A percentile compares a stretch with the other conserved stretches of the same genome.
Conservation (phyloP, 2,329 filamentous ascomycete genomes). For the Monosporascus sp. region DNA sequence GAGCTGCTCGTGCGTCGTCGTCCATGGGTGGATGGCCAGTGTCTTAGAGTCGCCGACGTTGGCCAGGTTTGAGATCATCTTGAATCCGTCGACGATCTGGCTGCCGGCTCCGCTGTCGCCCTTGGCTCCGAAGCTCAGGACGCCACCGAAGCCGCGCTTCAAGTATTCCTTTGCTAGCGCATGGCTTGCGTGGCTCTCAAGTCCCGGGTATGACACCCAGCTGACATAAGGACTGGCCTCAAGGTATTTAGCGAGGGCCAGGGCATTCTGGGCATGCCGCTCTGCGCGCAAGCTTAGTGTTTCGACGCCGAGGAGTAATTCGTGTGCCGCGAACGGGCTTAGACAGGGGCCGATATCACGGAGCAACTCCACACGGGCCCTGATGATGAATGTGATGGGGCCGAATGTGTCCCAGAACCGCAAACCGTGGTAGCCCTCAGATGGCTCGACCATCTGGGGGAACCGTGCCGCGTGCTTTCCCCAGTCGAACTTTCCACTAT, state of each 20-base stretch:
- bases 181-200: constrained; percentile 77
- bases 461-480: constrained; percentile 77
- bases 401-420: constrained; percentile 95
- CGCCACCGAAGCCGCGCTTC: constrained; percentile 77
- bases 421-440: constrained; percentile 84
- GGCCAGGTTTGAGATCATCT: constrained; percentile 90
- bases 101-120: constrained; percentile 78
- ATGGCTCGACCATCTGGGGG: constrained; percentile 86
- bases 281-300: constrained; percentile 83
- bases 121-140: constrained; percentile 90
- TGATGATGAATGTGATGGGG: constrained; percentile 73
- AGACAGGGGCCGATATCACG: constrained; percentile 79
- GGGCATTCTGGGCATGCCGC: constrained; percentile 78
- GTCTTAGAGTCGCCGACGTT: constrained; percentile 97
- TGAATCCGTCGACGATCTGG: constrained; percentile 88
- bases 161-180: constrained; percentile 82
- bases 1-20: constrained; percentile 90
- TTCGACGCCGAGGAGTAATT: constrained; percentile 83
- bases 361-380: constrained; percentile 82
- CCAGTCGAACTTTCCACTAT: constrained; percentile 93
- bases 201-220: constrained; percentile 92
- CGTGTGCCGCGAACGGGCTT: constrained; percentile 89
- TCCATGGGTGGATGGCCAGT: constrained; percentile 90
- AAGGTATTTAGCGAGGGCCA: constrained; percentile 75
- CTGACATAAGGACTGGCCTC: constrained; percentile 76